Evolutionary conservation across 1,139 yeast genomes (phyloP), one percentile per base, ranked within the genome.

Genomic region (Pichia terricola): DNA sequence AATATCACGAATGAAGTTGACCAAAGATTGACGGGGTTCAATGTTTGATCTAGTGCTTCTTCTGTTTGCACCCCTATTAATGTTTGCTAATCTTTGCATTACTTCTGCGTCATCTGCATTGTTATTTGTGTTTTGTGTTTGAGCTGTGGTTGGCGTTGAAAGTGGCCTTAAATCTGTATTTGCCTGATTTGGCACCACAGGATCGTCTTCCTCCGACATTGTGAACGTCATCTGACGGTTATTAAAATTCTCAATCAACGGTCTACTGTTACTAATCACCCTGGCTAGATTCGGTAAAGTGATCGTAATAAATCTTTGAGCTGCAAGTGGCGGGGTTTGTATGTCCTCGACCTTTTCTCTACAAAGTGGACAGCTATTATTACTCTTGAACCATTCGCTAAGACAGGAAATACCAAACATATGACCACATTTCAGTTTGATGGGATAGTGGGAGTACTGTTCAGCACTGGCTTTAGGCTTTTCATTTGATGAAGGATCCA

Each of bases 401-500:
- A 62, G 49, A 47, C 66, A 62, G 2, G 63, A 55, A 36, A 58
- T 55, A 16, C 66, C 66, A 49, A 62, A 62, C 4, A 56, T 42
- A 42, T 62, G 66, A 8, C 78, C 78, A 62, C 97, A 89, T 0
- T 95, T 94, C 73, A 89, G 69, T 50, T 72, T 67, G 2, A 83
- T 67, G 0, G 96, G 81, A 7, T 70, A 60, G 61, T 88, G 96
- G 7, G 64, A 60, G 25, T 34, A 11, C 55, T 35, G 25, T 28
- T 39, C 9, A 11, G 33, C 33, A 30, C 11, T 30, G 33, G 33
- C 33, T 30, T 30, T 8, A 8, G 8, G 10, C 11, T 30, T 30
- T 8, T 30, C 33, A 30, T 30, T 11, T 16, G 22, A 16, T 16
- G 22, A 16, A 16, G 22, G 22, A 16, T 16, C 22, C 22, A 16